Base-by-base conservation (phyloP, 495 filamentous ascomycete genomes). In the Chaetomium fimeti region DNA sequence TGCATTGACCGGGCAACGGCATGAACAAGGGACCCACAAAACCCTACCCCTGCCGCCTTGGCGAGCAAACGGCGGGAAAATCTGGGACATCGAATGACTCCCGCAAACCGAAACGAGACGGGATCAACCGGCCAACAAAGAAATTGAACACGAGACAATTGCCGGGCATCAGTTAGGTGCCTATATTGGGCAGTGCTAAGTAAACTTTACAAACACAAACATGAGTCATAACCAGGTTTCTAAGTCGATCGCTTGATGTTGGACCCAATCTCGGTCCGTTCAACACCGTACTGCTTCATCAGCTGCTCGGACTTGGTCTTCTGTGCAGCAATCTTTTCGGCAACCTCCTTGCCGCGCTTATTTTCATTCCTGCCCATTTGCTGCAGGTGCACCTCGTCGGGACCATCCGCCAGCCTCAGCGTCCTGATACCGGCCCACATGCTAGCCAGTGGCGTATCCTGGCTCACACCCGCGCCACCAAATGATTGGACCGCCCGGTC, bases 351-450 rank as follows among this genome's bases (percentile, higher is more conserved):
- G 45, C 85, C 82, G 47, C 83, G 75, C 77, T 84, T 87, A 72
- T 92, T 95, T 82, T 97, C 92, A 57, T 91, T 86, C 69, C 85
- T 84, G 13, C 91, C 93, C 77, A 97, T 81, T 75, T 97, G 92
- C 78, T 95, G 89, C 74, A 97, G 75, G 77, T 97, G 92, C 45
- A 95, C 92, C 83, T 97, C 93, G 76, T 96, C 93, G 0, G 92
- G 92, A 7, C 92, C 93, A 77, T 97, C 92, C 5, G 91, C 92
- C 71, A 97, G 85, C 60, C 91, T 81, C 68, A 97, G 73, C 2
- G 92, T 97, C 36, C 92, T 81, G 68, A 91, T 89, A 58, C 84
- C 76, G 25, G 92, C 90, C 92, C 92, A 96, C 86, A 93, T 85
- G 68, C 85, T 85, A 27, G 92, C 91, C 59, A 97, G 80, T 25